Conservation (phyloP, 208 protist genomes). For the Leishmania aethiopica region DNA sequence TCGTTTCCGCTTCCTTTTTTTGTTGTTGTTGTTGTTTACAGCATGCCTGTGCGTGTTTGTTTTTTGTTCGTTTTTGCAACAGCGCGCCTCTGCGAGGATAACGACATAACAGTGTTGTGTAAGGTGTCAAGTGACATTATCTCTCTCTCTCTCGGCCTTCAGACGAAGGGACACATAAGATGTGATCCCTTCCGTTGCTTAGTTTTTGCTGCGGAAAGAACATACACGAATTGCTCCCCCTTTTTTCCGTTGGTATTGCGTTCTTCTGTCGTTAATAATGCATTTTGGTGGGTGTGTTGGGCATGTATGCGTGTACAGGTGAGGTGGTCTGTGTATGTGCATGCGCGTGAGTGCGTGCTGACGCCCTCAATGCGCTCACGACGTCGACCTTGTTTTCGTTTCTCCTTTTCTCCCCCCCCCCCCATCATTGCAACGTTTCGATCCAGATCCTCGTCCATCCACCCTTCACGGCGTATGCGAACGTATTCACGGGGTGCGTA, state of each 20-base stretch:
- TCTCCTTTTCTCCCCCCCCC: neutral
- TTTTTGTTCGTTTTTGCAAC: too few relatives aligned
- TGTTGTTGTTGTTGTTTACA: too few relatives aligned
- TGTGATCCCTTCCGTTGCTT: neutral
- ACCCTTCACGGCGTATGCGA: neutral
- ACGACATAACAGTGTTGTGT: neutral
- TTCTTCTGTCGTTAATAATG: neutral
- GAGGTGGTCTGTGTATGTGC: neutral
- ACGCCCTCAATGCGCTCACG: neutral
- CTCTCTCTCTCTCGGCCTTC: neutral
- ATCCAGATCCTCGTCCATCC: neutral
- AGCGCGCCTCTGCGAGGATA: neutral
- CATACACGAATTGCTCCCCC: too few relatives aligned
- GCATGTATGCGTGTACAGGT: too few relatives aligned
- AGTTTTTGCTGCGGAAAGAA: neutral
- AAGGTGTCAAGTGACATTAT: neutral
- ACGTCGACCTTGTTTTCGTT: neutral
- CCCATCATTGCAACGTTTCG: neutral
- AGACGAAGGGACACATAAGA: neutral
- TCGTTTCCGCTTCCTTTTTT: neutral
- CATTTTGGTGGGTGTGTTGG: too few relatives aligned
- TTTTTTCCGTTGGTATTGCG: too few relatives aligned
- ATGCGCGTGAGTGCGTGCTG: neutral
- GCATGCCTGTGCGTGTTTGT: too few relatives aligned
- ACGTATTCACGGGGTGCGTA: too few relatives aligned